Conservation (phyloP, 805 yeast genomes). For the Ogataea chonburiensis region DNA sequence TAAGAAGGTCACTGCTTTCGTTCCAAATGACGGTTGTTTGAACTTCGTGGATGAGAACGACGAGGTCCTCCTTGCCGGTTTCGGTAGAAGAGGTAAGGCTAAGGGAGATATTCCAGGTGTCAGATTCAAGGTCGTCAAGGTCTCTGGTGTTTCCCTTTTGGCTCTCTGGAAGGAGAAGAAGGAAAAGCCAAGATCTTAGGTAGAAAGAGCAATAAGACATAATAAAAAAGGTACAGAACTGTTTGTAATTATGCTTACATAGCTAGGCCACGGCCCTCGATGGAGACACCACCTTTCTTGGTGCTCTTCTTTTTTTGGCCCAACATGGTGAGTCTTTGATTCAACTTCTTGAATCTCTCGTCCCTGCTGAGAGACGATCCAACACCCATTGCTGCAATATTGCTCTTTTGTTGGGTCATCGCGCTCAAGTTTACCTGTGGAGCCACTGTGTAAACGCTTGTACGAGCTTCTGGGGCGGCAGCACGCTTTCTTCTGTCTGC, state of each 20-base stretch:
- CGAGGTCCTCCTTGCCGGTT: slow-evolving; percentile 99
- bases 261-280: slow-evolving; percentile 63
- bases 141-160: slow-evolving; percentile 98
- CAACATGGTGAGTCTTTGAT: slow-evolving; percentile 51
- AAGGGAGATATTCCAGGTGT: slow-evolving; percentile 99
- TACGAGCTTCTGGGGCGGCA: slow-evolving; percentile 89
- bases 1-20: slow-evolving; percentile 99
- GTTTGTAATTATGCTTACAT: slow-evolving; percentile 12
- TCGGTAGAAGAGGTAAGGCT: slow-evolving; percentile 99
- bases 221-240: slow-evolving; percentile 13
- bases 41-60: slow-evolving; percentile 99
- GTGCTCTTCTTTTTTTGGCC: slow-evolving; percentile 45
- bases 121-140: slow-evolving; percentile 99
- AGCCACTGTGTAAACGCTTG: slow-evolving; percentile 86
- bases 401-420: slow-evolving; percentile 40
- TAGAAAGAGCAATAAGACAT: slow-evolving; percentile 14
- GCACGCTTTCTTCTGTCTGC: slow-evolving; percentile 93
- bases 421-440: slow-evolving; percentile 66
- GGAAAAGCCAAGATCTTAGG: slow-evolving; percentile 99
- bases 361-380: slow-evolving; percentile 57
- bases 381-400: slow-evolving; percentile 42
- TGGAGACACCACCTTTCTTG: slow-evolving; percentile 75
- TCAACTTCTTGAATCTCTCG: slow-evolving; percentile 80
- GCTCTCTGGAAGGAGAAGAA: slow-evolving; percentile 99
- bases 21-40: slow-evolving; percentile 99